Conservation (phyloP, 257 asterid genomes). For the Sherardia arvensis region DNA sequence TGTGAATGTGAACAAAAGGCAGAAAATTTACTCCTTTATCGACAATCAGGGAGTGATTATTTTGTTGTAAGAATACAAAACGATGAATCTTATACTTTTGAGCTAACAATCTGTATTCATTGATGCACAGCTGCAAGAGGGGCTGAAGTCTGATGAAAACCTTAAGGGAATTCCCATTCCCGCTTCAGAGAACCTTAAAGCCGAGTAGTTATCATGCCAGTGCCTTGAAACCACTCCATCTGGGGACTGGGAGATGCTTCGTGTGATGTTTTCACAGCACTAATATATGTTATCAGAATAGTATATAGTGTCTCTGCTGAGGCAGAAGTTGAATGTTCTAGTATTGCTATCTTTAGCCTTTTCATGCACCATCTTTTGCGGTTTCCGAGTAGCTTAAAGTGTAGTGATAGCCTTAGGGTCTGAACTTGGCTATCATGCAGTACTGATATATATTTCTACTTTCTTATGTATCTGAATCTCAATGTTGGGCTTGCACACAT, state of each 20-base stretch:
- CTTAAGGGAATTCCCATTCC: slow-evolving; percentile 23
- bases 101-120: background rate
- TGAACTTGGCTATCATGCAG: slow-evolving; percentile 6
- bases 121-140: slow-evolving; percentile 43
- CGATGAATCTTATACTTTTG: background rate
- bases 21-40: background rate
- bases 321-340: slow-evolving; percentile 3
- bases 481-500: background rate
- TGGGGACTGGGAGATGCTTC: background rate
- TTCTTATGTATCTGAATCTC: background rate
- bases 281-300: slow-evolving; percentile 12
- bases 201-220: slow-evolving; percentile 24
- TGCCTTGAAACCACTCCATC: background rate
- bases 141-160: slow-evolving; percentile 27
- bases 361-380: background rate
- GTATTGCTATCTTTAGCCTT: slow-evolving; percentile 14
- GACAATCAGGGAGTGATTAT: background rate
- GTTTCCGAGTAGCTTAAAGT: background rate
- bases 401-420: background rate
- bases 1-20: background rate
- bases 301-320: slow-evolving; percentile 15
- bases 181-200: slow-evolving; percentile 31
- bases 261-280: slow-evolving; percentile 9
- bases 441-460: slow-evolving; percentile 3
- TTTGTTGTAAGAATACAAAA: background rate